A percentile compares a stretch with the other conserved stretches of the same genome.
Evolutionary conservation across 2,329 filamentous ascomycete species (phyloP).

Genomic region (Aspergillus sp.): DNA sequence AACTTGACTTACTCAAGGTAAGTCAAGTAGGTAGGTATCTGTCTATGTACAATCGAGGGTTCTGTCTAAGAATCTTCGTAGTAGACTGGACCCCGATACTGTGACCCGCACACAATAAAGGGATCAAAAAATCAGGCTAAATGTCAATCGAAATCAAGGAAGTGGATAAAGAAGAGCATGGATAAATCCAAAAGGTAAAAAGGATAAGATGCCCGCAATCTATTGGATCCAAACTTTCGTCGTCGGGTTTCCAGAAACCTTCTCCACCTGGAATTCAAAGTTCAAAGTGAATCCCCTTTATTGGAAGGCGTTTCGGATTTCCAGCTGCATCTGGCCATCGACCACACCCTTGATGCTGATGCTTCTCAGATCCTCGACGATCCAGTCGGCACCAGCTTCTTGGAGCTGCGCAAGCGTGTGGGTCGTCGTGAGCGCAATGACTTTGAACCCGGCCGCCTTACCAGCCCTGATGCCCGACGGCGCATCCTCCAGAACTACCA

Average conservation of each 20-base stretch:
- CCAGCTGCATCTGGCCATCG: slow-evolving; percentile 64
- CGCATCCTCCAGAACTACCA: slow-evolving; percentile 85
- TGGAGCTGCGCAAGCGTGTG: slow-evolving; percentile 72
- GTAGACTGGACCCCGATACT: background rate
- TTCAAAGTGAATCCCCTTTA: slow-evolving; percentile 17
- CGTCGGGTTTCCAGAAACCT: slow-evolving; percentile 1
- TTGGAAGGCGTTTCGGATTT: slow-evolving; percentile 63
- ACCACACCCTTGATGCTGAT: slow-evolving; percentile 62
- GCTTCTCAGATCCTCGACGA: slow-evolving; percentile 76
- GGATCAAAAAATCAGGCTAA: background rate
- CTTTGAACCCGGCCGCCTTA: slow-evolving; percentile 81
- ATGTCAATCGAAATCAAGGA: background rate
- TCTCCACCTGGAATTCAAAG: background rate
- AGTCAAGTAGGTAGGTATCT: background rate
- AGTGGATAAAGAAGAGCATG: background rate
- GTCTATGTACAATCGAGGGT: background rate
- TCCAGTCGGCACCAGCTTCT: slow-evolving; percentile 81
- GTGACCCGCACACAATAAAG: slow-evolving; percentile 1
- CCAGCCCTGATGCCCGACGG: slow-evolving; percentile 81
- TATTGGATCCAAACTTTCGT: slow-evolving; percentile 1
- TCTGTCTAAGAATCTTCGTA: background rate
- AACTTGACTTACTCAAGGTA: background rate
- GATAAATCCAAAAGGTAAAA: background rate
- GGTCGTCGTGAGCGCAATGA: slow-evolving; percentile 81
- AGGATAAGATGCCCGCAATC: background rate